These are phyloP conservation scores for Paramecium bursaria DNA, from an alignment of 73 alveolate species.

Conservation along the genomic window DNA sequence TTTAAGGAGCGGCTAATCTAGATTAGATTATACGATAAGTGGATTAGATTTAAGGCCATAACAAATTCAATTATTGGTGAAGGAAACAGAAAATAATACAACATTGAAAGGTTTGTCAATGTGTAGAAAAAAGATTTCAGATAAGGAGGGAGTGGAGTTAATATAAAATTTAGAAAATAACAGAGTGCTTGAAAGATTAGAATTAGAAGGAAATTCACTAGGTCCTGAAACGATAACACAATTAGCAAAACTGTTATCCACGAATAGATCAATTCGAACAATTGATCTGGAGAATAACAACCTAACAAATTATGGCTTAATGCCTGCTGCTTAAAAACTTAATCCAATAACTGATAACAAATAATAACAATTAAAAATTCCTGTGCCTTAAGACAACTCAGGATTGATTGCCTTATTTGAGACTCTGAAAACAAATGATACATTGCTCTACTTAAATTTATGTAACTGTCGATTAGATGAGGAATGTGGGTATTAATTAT, in stretches of 20 bases:
- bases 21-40: conserved; percentile 63
- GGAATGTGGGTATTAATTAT: conserved; percentile 59
- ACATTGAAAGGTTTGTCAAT: conserved; percentile 65
- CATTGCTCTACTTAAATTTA: conserved; percentile 67
- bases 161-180: conserved; percentile 66
- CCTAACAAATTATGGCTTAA: conserved; percentile 59
- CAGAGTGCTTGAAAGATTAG: conserved; percentile 73
- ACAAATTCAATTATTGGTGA: conserved; percentile 60
- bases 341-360: too few relatives aligned
- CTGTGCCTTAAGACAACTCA: not conserved
- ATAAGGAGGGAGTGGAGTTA: conserved; percentile 67
- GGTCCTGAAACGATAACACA: conserved; percentile 67
- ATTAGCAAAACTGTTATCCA: conserved; percentile 68
- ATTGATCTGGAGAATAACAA: conserved; percentile 77
- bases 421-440: conserved; percentile 67
- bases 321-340: too few relatives aligned
- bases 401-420: conserved; percentile 69
- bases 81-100: conserved; percentile 63
- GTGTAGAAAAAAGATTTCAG: conserved; percentile 67
- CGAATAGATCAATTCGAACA: conserved; percentile 63
- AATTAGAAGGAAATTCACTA: conserved; percentile 71
- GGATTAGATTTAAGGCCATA: conserved; percentile 72
- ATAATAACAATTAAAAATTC: too few relatives aligned
- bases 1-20: conserved; percentile 41
- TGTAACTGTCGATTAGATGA: conserved; percentile 65